These are phyloP conservation scores for Alectoria sarmentosa DNA, from an alignment of 495 filamentous ascomycete species.

Conservation along the genomic window DNA sequence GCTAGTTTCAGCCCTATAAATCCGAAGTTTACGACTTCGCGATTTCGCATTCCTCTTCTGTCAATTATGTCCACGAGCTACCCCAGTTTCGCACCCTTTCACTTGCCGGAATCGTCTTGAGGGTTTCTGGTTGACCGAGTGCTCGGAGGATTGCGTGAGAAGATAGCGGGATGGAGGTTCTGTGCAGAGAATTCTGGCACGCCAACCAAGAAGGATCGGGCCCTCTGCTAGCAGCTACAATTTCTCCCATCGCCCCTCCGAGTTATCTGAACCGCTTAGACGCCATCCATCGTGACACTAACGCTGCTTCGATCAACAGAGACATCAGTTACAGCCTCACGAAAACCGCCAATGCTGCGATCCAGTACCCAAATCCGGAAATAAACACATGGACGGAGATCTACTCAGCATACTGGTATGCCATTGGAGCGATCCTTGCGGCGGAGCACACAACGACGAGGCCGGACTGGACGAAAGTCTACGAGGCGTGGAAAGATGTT, in stretches of 20 bases:
- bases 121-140: no score
- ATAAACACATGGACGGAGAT: constrained; percentile 73
- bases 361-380: constrained; percentile 54
- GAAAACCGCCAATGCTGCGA: constrained; percentile 39
- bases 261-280: constrained; percentile 51
- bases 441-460: constrained; percentile 38
- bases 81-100: background rate
- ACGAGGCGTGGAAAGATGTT: constrained; percentile 78
- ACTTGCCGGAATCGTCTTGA: no score
- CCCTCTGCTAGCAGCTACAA: constrained; percentile 56
- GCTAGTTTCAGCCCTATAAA: constrained; percentile 19
- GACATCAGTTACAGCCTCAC: constrained; percentile 59
- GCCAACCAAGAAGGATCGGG: constrained; percentile 52
- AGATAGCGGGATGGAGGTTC: constrained; percentile 50
- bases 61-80: no score
- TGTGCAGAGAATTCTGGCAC: constrained; percentile 54
- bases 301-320: constrained; percentile 42
- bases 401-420: constrained; percentile 76
- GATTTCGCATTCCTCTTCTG: background rate
- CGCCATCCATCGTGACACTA: constrained; percentile 57
- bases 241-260: constrained; percentile 56
- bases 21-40: background rate
- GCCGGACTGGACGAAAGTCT: constrained; percentile 58
- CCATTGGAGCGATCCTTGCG: constrained; percentile 57
- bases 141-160: no score